Percentiles rank a stretch among this genome's conserved stretches.
phyloP scores from a whole-genome alignment of 306 rosid genomes.

The Fragaria ananassa region DNA sequence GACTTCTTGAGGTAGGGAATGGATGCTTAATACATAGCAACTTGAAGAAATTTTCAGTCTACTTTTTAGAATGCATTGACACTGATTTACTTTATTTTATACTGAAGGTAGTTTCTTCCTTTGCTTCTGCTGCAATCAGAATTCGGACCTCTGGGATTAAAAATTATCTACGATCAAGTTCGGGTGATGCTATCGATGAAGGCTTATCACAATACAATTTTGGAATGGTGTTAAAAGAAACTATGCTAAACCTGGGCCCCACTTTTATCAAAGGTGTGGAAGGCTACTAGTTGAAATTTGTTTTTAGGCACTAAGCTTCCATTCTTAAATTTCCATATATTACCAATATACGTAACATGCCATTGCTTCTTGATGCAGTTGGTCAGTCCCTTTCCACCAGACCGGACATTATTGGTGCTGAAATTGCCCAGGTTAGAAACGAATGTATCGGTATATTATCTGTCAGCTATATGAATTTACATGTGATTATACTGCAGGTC shows the following conservation, averaged over 20 bases:
- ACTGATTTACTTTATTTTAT: conserved; percentile 26
- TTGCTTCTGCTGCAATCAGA: conserved; percentile 69
- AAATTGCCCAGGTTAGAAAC: conserved; percentile 71
- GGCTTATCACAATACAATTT: conserved; percentile 58
- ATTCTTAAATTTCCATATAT: conserved; percentile 23
- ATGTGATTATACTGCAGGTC: not conserved
- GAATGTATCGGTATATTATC: conserved; percentile 11
- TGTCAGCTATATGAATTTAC: not conserved
- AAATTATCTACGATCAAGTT: conserved; percentile 37
- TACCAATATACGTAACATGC: conserved; percentile 50
- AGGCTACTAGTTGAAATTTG: conserved; percentile 21
- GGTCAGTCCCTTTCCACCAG: conserved; percentile 98
- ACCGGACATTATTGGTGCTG: conserved; percentile 93
- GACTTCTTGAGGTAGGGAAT: conserved; percentile 70
- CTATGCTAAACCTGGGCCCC: conserved; percentile 87
- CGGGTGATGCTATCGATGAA: conserved; percentile 42
- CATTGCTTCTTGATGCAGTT: conserved; percentile 80
- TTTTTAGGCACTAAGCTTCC: conserved; percentile 2
- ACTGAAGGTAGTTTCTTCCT: conserved; percentile 72
- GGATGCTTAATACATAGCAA: not conserved
- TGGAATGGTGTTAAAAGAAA: conserved; percentile 77
- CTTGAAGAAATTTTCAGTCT: not conserved
- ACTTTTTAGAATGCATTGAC: conserved; percentile 23
- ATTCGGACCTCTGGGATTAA: conserved; percentile 57
- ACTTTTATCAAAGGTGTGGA: conserved; percentile 88